phyloP scores from a whole-genome alignment of 768 basidiomycete species.

The Lactarius deliciosus region DNA sequence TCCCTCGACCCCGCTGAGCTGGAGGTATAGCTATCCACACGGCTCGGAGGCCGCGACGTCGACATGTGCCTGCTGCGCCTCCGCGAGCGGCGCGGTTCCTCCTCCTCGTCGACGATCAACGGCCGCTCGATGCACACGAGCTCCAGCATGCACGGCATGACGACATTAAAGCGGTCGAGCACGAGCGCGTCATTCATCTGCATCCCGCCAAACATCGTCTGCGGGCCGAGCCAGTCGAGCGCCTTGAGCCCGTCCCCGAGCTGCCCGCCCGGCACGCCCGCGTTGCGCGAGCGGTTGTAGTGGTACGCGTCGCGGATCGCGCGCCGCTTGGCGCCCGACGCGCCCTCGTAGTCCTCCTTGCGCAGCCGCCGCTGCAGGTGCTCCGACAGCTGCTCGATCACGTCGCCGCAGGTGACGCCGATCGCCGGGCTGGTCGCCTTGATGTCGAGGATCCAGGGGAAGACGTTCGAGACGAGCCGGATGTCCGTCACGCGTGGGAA shows the following conservation, averaged over 20 bases:
- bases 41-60: slow-evolving; percentile 22
- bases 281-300: slow-evolving; percentile 62
- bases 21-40: slow-evolving; percentile 10
- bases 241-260: slow-evolving; percentile 62
- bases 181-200: slow-evolving; percentile 45
- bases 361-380: slow-evolving; percentile 52
- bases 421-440: slow-evolving; percentile 43
- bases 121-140: slow-evolving; percentile 51
- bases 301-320: slow-evolving; percentile 54
- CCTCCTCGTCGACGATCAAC: slow-evolving; percentile 51
- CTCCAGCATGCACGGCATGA: slow-evolving; percentile 59
- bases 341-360: slow-evolving; percentile 51
- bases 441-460: slow-evolving; percentile 58
- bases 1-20: slow-evolving; percentile 9
- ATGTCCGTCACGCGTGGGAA: slow-evolving; percentile 57
- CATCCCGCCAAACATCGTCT: slow-evolving; percentile 66
- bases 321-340: slow-evolving; percentile 40
- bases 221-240: slow-evolving; percentile 61
- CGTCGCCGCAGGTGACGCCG: slow-evolving; percentile 68
- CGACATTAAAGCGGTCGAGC: slow-evolving; percentile 43
- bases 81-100: slow-evolving; percentile 43
- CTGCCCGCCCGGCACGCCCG: slow-evolving; percentile 66
- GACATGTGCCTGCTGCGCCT: slow-evolving; percentile 22
- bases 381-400: slow-evolving; percentile 54
- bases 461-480: slow-evolving; percentile 49